Percentiles rank a stretch among this genome's conserved stretches.
phyloP scores from a whole-genome alignment of 352 stramenopile genomes.

The Pseudoperonospora humuli region DNA sequence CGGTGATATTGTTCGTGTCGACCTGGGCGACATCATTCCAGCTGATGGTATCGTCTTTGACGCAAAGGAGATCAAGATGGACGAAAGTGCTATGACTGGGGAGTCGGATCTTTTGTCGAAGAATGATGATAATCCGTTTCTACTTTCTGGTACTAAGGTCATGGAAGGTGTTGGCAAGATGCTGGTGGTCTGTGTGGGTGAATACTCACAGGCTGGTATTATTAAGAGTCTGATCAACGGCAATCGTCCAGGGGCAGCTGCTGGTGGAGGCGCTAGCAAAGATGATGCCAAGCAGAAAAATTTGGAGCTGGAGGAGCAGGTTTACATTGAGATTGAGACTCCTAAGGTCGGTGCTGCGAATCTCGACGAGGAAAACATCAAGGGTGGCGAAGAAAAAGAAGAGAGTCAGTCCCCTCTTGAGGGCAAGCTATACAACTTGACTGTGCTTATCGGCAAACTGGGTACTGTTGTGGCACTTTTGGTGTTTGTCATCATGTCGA shows the following conservation, averaged over 20 bases:
- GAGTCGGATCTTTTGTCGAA: constrained; percentile 85
- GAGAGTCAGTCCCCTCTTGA: constrained; percentile 51
- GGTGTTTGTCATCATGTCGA: constrained; percentile 55
- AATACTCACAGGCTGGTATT: constrained; percentile 85
- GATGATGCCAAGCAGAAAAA: constrained; percentile 19
- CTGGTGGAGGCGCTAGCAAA: constrained; percentile 29
- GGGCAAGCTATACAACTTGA: constrained; percentile 30
- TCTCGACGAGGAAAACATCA: constrained; percentile 11
- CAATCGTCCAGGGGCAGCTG: constrained; percentile 47
- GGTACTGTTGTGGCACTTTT: constrained; percentile 43
- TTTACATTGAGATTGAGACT: constrained; percentile 51
- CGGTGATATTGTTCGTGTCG: constrained; percentile 81
- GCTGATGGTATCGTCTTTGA: constrained; percentile 85
- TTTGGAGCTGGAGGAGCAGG: constrained; percentile 11
- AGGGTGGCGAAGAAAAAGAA: constrained; percentile 22
- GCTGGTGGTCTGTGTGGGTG: constrained; percentile 88
- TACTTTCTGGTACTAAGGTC: constrained; percentile 89
- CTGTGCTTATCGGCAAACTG: constrained; percentile 50
- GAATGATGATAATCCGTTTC: constrained; percentile 65
- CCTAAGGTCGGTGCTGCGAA: constrained; percentile 23
- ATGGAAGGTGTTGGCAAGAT: constrained; percentile 88
- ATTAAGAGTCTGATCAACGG: constrained; percentile 78
- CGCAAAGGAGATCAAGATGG: constrained; percentile 79
- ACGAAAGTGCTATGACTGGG: constrained; percentile 87
- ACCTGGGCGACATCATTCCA: constrained; percentile 85